Conservation (phyloP, 2,329 filamentous ascomycete species). For the Raffaelea arxii region DNA sequence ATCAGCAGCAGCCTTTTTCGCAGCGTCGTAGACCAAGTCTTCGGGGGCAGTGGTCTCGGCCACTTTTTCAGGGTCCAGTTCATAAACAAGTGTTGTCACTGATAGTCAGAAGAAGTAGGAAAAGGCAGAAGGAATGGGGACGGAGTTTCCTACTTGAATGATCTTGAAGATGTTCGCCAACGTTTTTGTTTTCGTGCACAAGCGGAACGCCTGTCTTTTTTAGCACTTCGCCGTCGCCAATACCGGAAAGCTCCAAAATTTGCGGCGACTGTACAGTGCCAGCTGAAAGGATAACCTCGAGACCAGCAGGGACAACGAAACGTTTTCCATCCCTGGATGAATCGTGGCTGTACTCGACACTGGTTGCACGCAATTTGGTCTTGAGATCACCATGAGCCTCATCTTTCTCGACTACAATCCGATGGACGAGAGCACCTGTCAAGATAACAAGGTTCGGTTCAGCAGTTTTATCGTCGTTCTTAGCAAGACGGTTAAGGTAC, state of each 20-base stretch:
- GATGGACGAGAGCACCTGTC: neutral
- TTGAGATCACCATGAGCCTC: neutral
- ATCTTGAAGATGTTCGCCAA: slow-evolving; percentile 37
- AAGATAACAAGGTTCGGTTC: neutral
- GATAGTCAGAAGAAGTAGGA: neutral
- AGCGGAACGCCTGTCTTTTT: slow-evolving; percentile 24
- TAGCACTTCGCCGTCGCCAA: slow-evolving; percentile 29
- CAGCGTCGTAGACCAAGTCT: neutral
- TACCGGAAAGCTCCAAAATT: slow-evolving; percentile 24
- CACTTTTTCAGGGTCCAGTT: neutral
- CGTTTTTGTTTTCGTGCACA: slow-evolving; percentile 29
- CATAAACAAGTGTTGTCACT: neutral
- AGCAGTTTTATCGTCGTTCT: neutral
- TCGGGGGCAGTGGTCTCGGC: neutral
- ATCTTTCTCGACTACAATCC: neutral
- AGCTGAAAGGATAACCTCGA: slow-evolving; percentile 31
- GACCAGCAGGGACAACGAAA: neutral
- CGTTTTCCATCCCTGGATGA: neutral
- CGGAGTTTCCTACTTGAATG: slow-evolving; percentile 29
- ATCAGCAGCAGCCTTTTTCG: neutral
- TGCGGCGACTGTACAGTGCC: slow-evolving; percentile 27
- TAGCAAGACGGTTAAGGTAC: neutral
- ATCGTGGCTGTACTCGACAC: neutral
- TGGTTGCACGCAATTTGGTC: neutral
- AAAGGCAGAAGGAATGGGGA: slow-evolving; percentile 7